phyloP scores from a whole-genome alignment of 495 filamentous ascomycete species.

The Aspergillus egyptiacus region DNA sequence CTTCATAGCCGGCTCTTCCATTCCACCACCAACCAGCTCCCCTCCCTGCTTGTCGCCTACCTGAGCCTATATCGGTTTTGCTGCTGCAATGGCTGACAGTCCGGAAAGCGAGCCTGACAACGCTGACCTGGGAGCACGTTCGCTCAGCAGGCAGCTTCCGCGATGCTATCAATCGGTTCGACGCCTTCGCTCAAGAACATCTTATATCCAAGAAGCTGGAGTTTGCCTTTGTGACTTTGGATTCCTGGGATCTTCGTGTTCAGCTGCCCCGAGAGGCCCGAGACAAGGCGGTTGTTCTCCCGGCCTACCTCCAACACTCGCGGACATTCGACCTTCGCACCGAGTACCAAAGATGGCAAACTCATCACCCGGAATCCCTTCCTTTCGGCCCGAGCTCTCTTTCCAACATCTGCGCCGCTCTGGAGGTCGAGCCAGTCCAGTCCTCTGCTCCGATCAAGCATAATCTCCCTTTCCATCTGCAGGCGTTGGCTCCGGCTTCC shows the following conservation, averaged over 20 bases:
- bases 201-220: slow-evolving; percentile 78
- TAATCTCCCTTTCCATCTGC: slow-evolving; percentile 94
- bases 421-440: slow-evolving; percentile 95
- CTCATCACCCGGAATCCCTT: slow-evolving; percentile 93
- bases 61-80: slow-evolving; percentile 18
- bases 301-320: slow-evolving; percentile 95
- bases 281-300: slow-evolving; percentile 93
- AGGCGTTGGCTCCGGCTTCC: slow-evolving; percentile 93
- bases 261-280: slow-evolving; percentile 95
- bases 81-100: slow-evolving; percentile 29
- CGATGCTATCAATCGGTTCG: slow-evolving; percentile 92
- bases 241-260: slow-evolving; percentile 97
- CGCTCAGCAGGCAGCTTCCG: slow-evolving; percentile 93
- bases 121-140: slow-evolving; percentile 97
- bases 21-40: slow-evolving; percentile 3
- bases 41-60: slow-evolving; percentile 10
- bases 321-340: slow-evolving; percentile 93
- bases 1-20: not conserved
- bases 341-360: slow-evolving; percentile 97
- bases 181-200: slow-evolving; percentile 85
- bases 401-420: slow-evolving; percentile 93
- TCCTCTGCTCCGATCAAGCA: slow-evolving; percentile 97
- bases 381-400: slow-evolving; percentile 93
- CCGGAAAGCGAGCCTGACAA: slow-evolving; percentile 82
- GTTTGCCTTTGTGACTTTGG: slow-evolving; percentile 96